Evolutionary conservation across 805 yeast species (phyloP), one percentile per base, ranked within the genome.

Genomic region (Pichia cephalocereana): DNA sequence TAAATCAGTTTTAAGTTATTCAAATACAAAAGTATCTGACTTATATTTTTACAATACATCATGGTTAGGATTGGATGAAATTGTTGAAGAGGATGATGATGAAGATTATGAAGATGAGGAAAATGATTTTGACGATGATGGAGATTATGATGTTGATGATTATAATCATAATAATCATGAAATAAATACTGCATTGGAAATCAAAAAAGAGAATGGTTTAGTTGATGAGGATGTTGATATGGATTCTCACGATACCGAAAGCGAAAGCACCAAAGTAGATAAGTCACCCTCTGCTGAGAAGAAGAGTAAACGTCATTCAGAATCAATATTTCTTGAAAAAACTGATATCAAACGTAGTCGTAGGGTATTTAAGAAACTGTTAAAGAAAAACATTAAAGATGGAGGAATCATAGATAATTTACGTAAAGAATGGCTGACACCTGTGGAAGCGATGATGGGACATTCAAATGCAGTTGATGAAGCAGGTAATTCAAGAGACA

Each of bases 11-110:
- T 46, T 62, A 12, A 62, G 74, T 17, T 61, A 64, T 30, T 70
- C 76, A 8, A 77, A 72, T 27, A 67, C 74, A 27, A 73, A 77
- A 52, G 65, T 75, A 1, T 71, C 82, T 2, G 76, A 73, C 8
- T 56, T 88, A 28, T 83, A 76, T 56, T 79, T 81, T 52, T 78
- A 81, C 57, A 80, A 83, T 54, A 79, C 80, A 1, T 69, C 71
- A 28, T 86, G 95, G 95, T 67, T 86, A 17, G 71, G 73, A 9
- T 56, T 77, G 10, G 56, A 50, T 18, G 32, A 49, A 7, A 38
- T 42, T 27, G 54, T 53, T 1, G 62, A 58, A 26, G 45, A 51
- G 27, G 51, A 49, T 6, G 43, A 43, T 3, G 40, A 40, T 2
- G 43, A 40, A 2, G 45, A 27, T 12, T 6, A 31, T 18, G 28